phyloP scores from a whole-genome alignment of 495 filamentous ascomycete genomes.

The Massariosphaeria phaeospora region DNA sequence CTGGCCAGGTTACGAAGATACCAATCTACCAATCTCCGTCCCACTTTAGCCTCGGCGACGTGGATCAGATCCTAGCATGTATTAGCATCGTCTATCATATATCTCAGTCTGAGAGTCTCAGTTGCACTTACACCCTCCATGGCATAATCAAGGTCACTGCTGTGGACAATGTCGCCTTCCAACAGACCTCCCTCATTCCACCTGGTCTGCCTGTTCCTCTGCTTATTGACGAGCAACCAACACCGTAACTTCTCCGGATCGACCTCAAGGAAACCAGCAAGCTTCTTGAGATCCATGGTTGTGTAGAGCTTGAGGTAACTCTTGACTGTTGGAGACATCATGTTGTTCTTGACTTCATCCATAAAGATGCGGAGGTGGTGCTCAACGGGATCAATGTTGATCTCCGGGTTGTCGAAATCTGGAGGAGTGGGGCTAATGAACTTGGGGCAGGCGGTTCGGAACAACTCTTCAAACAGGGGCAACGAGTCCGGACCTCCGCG shows the following conservation, averaged over 20 bases:
- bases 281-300: constrained; percentile 97
- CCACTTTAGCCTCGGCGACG: constrained; percentile 97
- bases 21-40: constrained; percentile 95
- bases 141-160: constrained; percentile 93
- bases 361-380: constrained; percentile 97
- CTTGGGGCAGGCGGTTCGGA: constrained; percentile 92
- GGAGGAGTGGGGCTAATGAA: constrained; percentile 97
- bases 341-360: constrained; percentile 98
- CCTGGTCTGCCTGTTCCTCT: constrained; percentile 90
- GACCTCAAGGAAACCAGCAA: constrained; percentile 93
- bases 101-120: background rate
- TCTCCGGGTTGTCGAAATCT: constrained; percentile 89
- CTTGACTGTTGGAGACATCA: constrained; percentile 88
- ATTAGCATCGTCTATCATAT: constrained; percentile 12
- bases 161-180: constrained; percentile 86
- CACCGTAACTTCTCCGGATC: constrained; percentile 85
- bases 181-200: constrained; percentile 87
- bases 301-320: constrained; percentile 99
- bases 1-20: constrained; percentile 93
- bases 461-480: constrained; percentile 94
- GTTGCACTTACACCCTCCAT: constrained; percentile 70
- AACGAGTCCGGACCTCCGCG: constrained; percentile 90
- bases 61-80: constrained; percentile 76
- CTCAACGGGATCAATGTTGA: constrained; percentile 94
- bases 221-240: constrained; percentile 94